These are phyloP conservation scores for Trichoderma pleuroti DNA, from an alignment of 2,329 filamentous ascomycete species.

Conservation along the genomic window DNA sequence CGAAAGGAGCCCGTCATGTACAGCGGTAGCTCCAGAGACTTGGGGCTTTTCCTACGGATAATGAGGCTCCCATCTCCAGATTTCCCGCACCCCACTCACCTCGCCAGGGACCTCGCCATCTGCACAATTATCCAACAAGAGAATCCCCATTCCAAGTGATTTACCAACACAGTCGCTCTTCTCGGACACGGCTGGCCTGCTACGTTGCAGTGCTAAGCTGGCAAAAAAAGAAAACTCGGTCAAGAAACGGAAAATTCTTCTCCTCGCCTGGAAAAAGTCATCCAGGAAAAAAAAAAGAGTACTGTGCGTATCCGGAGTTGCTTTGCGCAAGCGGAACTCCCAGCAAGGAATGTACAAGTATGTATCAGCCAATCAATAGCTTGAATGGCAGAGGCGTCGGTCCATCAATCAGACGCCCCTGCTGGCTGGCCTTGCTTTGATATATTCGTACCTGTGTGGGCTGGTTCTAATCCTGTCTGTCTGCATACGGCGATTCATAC, in stretches of 20 bases:
- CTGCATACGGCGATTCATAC: background rate
- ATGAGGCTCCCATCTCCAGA: slow-evolving; percentile 8
- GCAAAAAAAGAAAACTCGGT: background rate
- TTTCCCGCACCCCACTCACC: slow-evolving; percentile 6
- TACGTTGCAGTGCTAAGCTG: background rate
- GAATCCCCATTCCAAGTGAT: no score
- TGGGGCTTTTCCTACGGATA: background rate
- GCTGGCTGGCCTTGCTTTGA: background rate
- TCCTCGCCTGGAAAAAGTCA: background rate
- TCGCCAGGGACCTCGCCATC: background rate
- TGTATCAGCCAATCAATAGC: background rate
- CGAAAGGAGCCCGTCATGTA: no score
- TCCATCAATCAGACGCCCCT: slow-evolving; percentile 3
- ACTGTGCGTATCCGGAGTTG: background rate
- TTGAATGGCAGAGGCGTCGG: background rate
- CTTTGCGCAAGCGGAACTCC: background rate
- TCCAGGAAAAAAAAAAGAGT: background rate
- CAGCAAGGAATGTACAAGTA: background rate
- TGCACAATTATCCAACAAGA: background rate
- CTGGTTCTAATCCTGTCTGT: background rate
- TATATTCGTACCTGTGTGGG: background rate
- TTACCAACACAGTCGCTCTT: background rate
- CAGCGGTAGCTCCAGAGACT: background rate
- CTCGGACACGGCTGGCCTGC: background rate
- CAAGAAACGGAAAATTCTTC: background rate